Percentiles rank a stretch among this genome's conserved stretches.
Evolutionary conservation across 495 filamentous ascomycete genomes (phyloP).

Genomic region (Xylaria sp.): DNA sequence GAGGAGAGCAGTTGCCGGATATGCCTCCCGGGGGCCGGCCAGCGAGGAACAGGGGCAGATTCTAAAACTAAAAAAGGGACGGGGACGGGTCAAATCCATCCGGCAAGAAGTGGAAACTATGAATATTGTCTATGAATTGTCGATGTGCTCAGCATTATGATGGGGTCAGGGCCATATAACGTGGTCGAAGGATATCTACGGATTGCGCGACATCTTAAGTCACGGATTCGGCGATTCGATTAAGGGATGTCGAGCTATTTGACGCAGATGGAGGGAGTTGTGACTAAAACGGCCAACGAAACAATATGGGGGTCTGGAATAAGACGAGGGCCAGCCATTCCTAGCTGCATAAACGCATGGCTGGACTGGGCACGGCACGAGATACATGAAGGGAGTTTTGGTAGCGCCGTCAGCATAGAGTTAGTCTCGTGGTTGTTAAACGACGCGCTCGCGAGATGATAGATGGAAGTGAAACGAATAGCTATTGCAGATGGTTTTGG

Average conservation of each 20-base stretch:
- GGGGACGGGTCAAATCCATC: background rate
- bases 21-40: constrained; percentile 33
- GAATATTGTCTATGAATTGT: background rate
- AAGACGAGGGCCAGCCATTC: background rate
- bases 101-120: background rate
- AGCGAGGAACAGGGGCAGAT: constrained; percentile 29
- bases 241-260: background rate
- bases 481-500: background rate
- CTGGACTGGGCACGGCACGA: background rate
- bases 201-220: background rate
- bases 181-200: background rate
- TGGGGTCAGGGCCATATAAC: background rate
- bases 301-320: background rate
- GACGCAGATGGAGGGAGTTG: background rate
- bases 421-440: background rate
- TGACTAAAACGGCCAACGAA: background rate
- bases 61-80: constrained; percentile 2
- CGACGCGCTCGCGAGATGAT: background rate
- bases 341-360: background rate
- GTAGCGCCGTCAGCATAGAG: background rate
- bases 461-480: background rate
- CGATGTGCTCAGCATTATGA: background rate
- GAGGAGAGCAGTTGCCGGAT: constrained; percentile 63
- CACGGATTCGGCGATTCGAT: background rate
- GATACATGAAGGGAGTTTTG: background rate